Percentiles rank a stretch among this genome's conserved stretches.
Conservation (phyloP, 257 asterid species). For the Solanum piurae region DNA sequence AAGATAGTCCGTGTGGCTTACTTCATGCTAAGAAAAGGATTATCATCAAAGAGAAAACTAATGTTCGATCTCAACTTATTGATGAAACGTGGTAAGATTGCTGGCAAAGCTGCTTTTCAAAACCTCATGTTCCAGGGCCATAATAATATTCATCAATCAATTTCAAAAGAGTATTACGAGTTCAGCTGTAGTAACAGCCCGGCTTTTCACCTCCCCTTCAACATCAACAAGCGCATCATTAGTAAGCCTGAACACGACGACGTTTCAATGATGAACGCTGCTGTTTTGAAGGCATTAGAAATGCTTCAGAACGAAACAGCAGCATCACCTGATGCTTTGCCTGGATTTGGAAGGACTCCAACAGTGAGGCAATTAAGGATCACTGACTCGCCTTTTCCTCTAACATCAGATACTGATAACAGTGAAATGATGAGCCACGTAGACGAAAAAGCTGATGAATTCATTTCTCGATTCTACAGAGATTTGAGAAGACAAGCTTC, state of each 20-base stretch:
- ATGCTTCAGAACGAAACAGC: constrained; percentile 26
- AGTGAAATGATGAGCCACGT: background rate
- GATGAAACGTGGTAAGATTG: constrained; percentile 35
- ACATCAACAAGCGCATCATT: constrained; percentile 18
- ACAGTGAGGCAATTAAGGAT: constrained; percentile 26
- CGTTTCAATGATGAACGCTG: constrained; percentile 11
- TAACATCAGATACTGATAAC: background rate
- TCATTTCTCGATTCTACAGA: constrained; percentile 14
- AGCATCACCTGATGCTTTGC: constrained; percentile 21
- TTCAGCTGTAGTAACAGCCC: constrained; percentile 71
- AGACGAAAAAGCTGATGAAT: constrained; percentile 20
- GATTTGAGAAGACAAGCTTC: constrained; percentile 3
- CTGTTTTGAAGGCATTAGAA: constrained; percentile 25
- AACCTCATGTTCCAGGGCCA: background rate
- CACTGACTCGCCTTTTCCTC: constrained; percentile 22
- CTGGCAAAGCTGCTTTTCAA: constrained; percentile 19
- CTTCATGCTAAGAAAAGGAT: constrained; percentile 23
- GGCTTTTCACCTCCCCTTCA: constrained; percentile 26
- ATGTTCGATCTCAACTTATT: constrained; percentile 20
- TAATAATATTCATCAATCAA: background rate
- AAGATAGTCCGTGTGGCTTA: background rate
- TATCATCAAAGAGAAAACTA: constrained; percentile 30
- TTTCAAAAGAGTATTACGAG: constrained; percentile 48
- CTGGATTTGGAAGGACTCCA: constrained; percentile 23
- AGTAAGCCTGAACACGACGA: constrained; percentile 1